phyloP scores from a whole-genome alignment of 2,329 filamentous ascomycete species.

The Sporothrix phasma region DNA sequence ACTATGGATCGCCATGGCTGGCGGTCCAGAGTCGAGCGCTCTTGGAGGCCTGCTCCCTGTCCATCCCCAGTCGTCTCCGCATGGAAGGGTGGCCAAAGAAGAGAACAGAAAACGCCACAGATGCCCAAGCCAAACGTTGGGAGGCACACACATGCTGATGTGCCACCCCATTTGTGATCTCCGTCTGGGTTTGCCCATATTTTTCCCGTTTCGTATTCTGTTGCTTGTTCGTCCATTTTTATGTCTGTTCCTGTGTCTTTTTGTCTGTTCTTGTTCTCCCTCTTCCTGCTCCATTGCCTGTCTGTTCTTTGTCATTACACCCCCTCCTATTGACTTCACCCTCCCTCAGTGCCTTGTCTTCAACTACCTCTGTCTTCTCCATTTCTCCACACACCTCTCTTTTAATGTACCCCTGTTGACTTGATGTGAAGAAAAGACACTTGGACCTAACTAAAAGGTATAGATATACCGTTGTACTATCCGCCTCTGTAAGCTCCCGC shows the following conservation, averaged over 20 bases:
- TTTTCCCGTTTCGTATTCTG: not conserved
- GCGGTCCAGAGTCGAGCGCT: not conserved
- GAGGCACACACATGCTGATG: not conserved
- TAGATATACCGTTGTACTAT: not conserved
- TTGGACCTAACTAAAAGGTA: not conserved
- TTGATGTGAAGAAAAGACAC: not conserved
- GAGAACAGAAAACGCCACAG: not conserved
- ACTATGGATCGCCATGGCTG: constrained; percentile 1
- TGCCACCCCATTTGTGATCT: not conserved
- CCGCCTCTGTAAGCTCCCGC: not conserved
- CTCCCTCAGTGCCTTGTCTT: constrained; percentile 1
- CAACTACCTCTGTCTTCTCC: not conserved
- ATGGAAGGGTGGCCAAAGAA: constrained; percentile 1
- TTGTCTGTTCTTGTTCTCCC: not conserved
- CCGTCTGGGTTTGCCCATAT: not conserved
- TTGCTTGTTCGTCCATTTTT: not conserved
- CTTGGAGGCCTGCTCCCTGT: not conserved
- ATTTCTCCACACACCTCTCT: constrained; percentile 4
- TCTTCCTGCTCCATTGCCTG: not conserved
- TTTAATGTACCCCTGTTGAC: constrained; percentile 6
- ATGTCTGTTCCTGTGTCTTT: not conserved
- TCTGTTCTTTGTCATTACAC: not conserved
- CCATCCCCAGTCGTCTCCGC: not conserved
- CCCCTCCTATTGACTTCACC: not conserved
- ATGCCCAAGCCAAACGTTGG: not conserved